These are phyloP conservation scores for Volvox africanus DNA, from an alignment of 139 green algal species.

Conservation along the genomic window DNA sequence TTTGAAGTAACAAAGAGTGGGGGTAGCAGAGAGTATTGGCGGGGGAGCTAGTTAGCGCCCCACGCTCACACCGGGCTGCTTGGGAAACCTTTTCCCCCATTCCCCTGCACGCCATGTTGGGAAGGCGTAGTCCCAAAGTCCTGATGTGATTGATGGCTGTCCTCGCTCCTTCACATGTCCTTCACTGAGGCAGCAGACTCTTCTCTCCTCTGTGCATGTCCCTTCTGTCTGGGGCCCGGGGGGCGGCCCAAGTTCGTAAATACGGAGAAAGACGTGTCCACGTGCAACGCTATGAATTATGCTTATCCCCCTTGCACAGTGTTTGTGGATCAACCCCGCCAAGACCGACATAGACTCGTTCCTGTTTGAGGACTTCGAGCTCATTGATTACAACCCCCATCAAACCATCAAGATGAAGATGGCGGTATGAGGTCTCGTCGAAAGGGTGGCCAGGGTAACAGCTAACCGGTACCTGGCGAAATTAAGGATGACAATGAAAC, in stretches of 20 bases:
- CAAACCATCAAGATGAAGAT: slow-evolving; percentile 98
- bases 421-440: slow-evolving; percentile 82
- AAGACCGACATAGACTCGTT: slow-evolving; percentile 95
- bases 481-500: no score
- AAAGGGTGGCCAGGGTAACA: no score
- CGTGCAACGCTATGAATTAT: no score
- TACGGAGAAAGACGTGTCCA: no score
- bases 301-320: slow-evolving; percentile 64
- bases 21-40: neutral
- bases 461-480: no score
- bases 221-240: no score
- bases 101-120: neutral
- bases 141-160: neutral
- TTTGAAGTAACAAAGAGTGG: neutral
- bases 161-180: neutral
- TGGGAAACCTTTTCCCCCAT: neutral
- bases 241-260: no score
- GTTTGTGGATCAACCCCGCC: slow-evolving; percentile 87
- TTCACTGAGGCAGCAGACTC: no score
- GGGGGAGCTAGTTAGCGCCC: no score
- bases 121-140: no score
- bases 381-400: slow-evolving; percentile 92
- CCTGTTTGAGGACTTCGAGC: slow-evolving; percentile 89
- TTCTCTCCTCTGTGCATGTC: no score
- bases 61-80: neutral